These are phyloP conservation scores for Termitomyces sp. DNA, from an alignment of 768 basidiomycete species.

Conservation along the genomic window DNA sequence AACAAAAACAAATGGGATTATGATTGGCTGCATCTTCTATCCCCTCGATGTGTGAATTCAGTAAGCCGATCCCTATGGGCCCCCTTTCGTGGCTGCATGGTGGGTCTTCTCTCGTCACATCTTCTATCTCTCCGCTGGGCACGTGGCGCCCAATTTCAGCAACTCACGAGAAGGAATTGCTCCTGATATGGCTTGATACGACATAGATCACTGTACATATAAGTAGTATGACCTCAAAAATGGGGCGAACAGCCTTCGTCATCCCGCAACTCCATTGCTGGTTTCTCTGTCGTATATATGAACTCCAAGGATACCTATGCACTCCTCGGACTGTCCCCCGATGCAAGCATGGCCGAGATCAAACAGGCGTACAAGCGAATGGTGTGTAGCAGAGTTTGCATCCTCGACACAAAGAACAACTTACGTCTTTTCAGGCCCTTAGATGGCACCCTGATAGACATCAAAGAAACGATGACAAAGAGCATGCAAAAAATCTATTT, in stretches of 20 bases:
- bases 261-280: background rate
- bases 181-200: conserved; percentile 9
- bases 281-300: conserved; percentile 15
- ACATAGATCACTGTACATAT: conserved; percentile 4
- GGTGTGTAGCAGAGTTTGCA: conserved; percentile 29
- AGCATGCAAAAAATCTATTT: conserved; percentile 49
- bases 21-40: no score
- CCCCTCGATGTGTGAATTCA: background rate
- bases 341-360: conserved; percentile 38
- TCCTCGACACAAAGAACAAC: conserved; percentile 15
- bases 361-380: conserved; percentile 54
- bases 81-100: conserved; percentile 3
- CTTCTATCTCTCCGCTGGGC: conserved; percentile 9
- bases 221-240: conserved; percentile 6
- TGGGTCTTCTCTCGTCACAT: conserved; percentile 5
- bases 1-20: no score
- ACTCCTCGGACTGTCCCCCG: conserved; percentile 39
- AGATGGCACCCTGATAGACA: conserved; percentile 69
- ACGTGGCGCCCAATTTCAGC: conserved; percentile 14
- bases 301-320: conserved; percentile 34
- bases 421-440: conserved; percentile 36
- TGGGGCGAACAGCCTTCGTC: background rate
- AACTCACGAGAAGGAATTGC: conserved; percentile 6
- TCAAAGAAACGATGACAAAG: conserved; percentile 44
- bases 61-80: background rate